Conservation (phyloP, 352 stramenopile species). For the Elongisporangium anandrum region DNA sequence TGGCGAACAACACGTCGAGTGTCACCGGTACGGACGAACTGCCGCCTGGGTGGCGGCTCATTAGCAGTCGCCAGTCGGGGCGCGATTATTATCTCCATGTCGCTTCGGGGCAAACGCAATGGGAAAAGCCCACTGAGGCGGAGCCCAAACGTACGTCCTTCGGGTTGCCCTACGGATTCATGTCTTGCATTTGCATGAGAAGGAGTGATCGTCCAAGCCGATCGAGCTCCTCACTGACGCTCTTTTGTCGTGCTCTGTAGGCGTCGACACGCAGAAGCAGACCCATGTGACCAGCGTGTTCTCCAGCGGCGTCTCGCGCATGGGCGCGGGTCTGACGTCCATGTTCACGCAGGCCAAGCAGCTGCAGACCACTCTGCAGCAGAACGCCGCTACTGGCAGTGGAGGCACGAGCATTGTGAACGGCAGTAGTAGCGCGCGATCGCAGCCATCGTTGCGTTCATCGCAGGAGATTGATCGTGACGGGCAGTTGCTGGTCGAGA, state of each 20-base stretch:
- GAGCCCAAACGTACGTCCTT: constrained; percentile 52
- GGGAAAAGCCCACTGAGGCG: constrained; percentile 56
- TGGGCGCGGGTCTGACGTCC: constrained; percentile 53
- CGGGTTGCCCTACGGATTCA: constrained; percentile 4
- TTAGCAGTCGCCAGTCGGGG: constrained; percentile 61
- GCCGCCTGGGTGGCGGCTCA: constrained; percentile 57
- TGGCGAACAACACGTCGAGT: constrained; percentile 14
- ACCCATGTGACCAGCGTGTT: constrained; percentile 54
- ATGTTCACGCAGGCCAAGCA: constrained; percentile 69
- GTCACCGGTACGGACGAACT: constrained; percentile 22
- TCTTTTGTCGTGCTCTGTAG: constrained; percentile 10
- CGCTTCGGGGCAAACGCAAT: constrained; percentile 59
- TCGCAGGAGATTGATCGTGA: constrained; percentile 66
- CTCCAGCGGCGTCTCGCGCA: constrained; percentile 59
- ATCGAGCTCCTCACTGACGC: not conserved
- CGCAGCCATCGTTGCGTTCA: constrained; percentile 25
- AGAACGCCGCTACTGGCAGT: constrained; percentile 22
- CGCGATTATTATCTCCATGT: constrained; percentile 75
- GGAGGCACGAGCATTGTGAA: constrained; percentile 11
- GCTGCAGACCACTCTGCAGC: constrained; percentile 65
- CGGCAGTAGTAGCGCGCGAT: constrained; percentile 11
- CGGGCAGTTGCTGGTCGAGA: constrained; percentile 64
- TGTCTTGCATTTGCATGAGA: constrained; percentile 1
- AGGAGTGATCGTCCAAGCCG: not conserved
- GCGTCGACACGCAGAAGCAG: constrained; percentile 20